Base-by-base conservation (phyloP, 306 rosid species). In the Delonix regia region DNA sequence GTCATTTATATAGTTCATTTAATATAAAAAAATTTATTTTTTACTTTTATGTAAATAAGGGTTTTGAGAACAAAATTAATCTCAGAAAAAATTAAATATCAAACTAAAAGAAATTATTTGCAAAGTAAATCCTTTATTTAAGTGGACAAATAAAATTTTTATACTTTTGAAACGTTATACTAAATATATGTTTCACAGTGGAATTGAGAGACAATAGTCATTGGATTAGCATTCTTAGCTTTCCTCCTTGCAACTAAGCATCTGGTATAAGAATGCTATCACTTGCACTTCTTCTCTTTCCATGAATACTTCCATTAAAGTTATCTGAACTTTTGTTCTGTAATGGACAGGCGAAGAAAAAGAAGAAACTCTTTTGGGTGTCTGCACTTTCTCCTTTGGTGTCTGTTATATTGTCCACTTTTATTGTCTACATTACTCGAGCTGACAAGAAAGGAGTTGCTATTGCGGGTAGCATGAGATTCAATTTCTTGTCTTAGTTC, bases 171-270 rank as follows among this genome's bases (percentile, higher is more conserved):
- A n/a, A n/a, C n/a, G n/a, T n/a, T n/a, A n/a, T n/a, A n/a, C n/a
- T n/a, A n/a, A n/a, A n/a, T n/a, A n/a, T n/a, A n/a, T n/a, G n/a
- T n/a, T n/a, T n/a, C n/a, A 56, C 96, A 95, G 99, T 95, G 99
- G 99, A 95, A 95, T 83, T 92, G 94, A 96, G 56, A 88, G 83
- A 92, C 99, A 13, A 81, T 90, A 74, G 75, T 86, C 25, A 92
- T 95, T 44, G 98, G 94, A 56, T 2, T 85, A 19, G 41, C 95
- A 67, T 89, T 90, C 83, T 81, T 95, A 87, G 82, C 10, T 28
- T 91, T 86, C 80, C 90, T 95, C 81, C 86, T 92, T 19, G 0
- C 75, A 47, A 21, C 97, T 16, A 95, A 92, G 62, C 78, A 86
- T 73, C 82, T 91, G 10, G 99, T 92, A n/a, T n/a, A 89, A 83